Conservation (phyloP, 495 filamentous ascomycete genomes). For the Penicillium subrubescens region DNA sequence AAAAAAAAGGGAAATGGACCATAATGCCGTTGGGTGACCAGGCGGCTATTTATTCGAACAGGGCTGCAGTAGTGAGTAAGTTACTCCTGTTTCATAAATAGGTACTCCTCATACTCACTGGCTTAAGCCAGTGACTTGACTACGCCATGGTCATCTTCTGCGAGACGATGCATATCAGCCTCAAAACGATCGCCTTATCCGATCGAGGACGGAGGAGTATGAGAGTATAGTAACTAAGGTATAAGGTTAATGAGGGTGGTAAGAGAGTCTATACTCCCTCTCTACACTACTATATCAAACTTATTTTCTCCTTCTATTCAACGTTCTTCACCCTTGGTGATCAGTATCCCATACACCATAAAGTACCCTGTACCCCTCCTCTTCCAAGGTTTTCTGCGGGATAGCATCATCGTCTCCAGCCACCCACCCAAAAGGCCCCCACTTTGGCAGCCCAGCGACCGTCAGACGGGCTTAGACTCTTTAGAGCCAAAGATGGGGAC, state of each 20-base stretch:
- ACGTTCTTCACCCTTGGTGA: neutral
- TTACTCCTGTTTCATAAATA: neutral
- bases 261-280: neutral
- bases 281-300: neutral
- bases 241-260: neutral
- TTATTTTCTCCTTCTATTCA: neutral
- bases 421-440: constrained; percentile 13
- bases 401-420: constrained; percentile 24
- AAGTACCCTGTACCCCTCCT: neutral
- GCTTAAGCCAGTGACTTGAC: neutral
- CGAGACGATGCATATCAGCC: constrained; percentile 8
- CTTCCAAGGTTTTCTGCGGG: constrained; percentile 19
- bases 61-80: neutral
- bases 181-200: neutral
- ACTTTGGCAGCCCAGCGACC: constrained; percentile 14
- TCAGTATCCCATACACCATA: too few relatives aligned
- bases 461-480: neutral
- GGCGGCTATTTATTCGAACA: constrained; percentile 1
- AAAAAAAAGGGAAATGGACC: neutral
- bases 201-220: neutral
- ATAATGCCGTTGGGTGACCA: neutral
- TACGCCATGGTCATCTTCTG: neutral
- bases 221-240: neutral
- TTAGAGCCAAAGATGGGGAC: neutral
- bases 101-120: neutral